A percentile compares a stretch with the other conserved stretches of the same genome.
Evolutionary conservation across 352 stramenopile genomes (phyloP).

Genomic region (Pythium phragmiticola): DNA sequence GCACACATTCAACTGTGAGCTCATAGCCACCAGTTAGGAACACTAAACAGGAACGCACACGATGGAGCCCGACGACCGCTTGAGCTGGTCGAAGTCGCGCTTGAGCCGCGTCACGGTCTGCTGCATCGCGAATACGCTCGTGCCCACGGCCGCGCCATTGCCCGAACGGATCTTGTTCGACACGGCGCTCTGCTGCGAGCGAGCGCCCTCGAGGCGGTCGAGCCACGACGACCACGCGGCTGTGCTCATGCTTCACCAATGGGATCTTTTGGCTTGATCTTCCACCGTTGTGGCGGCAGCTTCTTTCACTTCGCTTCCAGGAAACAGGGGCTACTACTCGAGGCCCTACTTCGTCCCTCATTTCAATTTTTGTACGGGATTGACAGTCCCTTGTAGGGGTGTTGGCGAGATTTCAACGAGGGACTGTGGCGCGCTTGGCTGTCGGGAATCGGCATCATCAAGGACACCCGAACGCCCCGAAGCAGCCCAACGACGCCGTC

Average conservation of each 20-base stretch:
- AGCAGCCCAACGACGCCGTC: slow-evolving; percentile 1
- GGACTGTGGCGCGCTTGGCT: slow-evolving; percentile 28
- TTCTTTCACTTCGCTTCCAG: slow-evolving; percentile 20
- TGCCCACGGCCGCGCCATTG: slow-evolving; percentile 60
- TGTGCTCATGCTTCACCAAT: slow-evolving; percentile 48
- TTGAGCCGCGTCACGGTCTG: slow-evolving; percentile 79
- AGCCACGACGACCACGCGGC: slow-evolving; percentile 77
- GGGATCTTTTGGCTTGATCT: slow-evolving; percentile 18
- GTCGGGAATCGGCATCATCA: slow-evolving; percentile 10
- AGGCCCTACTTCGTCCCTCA: not conserved
- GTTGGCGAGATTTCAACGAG: not conserved
- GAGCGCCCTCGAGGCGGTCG: slow-evolving; percentile 76
- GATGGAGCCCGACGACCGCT: slow-evolving; percentile 38
- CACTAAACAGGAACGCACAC: slow-evolving; percentile 42
- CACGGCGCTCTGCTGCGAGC: slow-evolving; percentile 62
- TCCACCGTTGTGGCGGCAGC: slow-evolving; percentile 16
- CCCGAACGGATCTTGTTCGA: slow-evolving; percentile 64
- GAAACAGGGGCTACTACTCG: slow-evolving; percentile 18
- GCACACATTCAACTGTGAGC: not conserved
- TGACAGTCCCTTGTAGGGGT: not conserved
- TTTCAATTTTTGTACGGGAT: not conserved
- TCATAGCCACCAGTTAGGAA: not conserved
- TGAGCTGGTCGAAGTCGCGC: slow-evolving; percentile 81
- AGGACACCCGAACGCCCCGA: not conserved
- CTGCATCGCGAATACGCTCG: slow-evolving; percentile 82